Percentiles rank a stretch among this genome's conserved stretches.
Evolutionary conservation across 179 eudicot species (phyloP).

Genomic region (Nepenthes alata): DNA sequence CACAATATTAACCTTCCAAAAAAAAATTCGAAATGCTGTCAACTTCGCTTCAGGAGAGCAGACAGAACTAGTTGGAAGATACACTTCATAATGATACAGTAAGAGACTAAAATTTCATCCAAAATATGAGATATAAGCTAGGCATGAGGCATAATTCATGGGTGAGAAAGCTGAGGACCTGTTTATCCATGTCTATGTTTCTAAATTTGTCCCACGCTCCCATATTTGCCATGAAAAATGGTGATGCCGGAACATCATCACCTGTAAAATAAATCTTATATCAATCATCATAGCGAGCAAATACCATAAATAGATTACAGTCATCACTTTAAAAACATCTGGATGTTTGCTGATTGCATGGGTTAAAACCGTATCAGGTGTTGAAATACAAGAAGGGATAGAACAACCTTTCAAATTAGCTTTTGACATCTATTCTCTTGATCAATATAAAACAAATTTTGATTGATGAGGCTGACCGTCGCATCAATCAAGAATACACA

Average conservation of each 20-base stretch:
- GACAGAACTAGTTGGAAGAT: background rate
- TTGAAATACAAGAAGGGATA: too few relatives aligned
- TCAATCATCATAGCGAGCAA: conserved; percentile 2
- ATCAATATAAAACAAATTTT: too few relatives aligned
- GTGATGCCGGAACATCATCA: conserved; percentile 61
- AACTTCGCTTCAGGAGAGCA: too few relatives aligned
- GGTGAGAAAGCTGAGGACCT: conserved; percentile 44
- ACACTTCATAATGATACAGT: background rate
- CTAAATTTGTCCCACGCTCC: conserved; percentile 90
- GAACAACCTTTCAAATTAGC: too few relatives aligned
- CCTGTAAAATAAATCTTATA: conserved; percentile 39
- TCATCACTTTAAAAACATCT: background rate
- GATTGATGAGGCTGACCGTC: too few relatives aligned
- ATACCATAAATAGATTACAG: background rate
- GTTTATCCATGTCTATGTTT: conserved; percentile 91
- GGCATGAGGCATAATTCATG: background rate
- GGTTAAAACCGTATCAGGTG: background rate
- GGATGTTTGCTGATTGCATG: background rate
- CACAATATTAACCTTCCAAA: too few relatives aligned
- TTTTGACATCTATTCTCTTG: too few relatives aligned
- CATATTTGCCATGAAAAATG: conserved; percentile 67
- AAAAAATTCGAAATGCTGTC: too few relatives aligned
- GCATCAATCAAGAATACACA: too few relatives aligned
- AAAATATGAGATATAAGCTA: background rate
- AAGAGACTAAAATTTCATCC: background rate